Conservation (phyloP, 495 filamentous ascomycete species). For the Tuber melanosporum region DNA sequence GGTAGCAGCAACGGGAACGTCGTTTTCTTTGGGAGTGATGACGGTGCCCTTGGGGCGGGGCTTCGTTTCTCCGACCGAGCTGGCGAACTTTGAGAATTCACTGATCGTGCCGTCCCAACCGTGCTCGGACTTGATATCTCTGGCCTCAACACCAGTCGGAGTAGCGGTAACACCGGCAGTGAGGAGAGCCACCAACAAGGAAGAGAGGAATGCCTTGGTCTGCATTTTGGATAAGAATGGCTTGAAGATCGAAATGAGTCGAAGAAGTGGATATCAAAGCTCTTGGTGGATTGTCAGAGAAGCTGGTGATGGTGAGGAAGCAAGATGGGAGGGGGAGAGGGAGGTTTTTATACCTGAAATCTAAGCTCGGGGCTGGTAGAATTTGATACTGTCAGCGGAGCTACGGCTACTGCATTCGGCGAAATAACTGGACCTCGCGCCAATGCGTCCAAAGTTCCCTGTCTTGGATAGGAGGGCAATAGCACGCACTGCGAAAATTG, state of each 20-base stretch:
- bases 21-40: not conserved
- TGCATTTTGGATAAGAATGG: not conserved
- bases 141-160: not conserved
- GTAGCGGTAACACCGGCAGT: not conserved
- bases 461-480: too few relatives aligned
- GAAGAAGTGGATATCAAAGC: not conserved
- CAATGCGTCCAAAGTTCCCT: too few relatives aligned
- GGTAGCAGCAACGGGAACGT: not conserved
- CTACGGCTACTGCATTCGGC: not conserved
- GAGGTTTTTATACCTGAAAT: constrained; percentile 1
- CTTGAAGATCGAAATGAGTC: not conserved
- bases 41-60: not conserved
- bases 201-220: not conserved
- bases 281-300: not conserved
- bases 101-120: not conserved
- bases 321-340: not conserved
- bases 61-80: not conserved
- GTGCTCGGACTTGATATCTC: not conserved
- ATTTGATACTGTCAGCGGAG: not conserved
- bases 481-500: too few relatives aligned
- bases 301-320: not conserved
- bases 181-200: not conserved
- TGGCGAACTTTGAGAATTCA: not conserved
- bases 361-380: not conserved
- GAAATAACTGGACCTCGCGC: too few relatives aligned